phyloP scores from a whole-genome alignment of 2,329 filamentous ascomycete species.

The Rachicladosporium sp. region DNA sequence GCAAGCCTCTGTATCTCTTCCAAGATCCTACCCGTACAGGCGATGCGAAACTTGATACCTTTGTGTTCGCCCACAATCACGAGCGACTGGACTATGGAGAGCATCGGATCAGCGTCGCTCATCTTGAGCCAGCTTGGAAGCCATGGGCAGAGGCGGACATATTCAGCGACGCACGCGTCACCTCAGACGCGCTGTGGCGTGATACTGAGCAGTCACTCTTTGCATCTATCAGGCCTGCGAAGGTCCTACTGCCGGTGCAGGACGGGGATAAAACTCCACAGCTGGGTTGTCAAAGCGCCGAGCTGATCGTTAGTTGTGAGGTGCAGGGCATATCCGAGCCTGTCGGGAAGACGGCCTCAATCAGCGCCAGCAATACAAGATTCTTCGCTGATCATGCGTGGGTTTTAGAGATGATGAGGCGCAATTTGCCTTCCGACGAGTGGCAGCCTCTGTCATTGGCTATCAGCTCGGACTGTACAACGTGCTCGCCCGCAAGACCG shows the following conservation, averaged over 20 bases:
- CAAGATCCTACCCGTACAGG: slow-evolving; percentile 42
- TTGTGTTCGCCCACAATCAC: slow-evolving; percentile 44
- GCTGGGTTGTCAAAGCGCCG: slow-evolving; percentile 1
- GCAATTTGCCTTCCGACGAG: slow-evolving; percentile 7
- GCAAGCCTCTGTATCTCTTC: slow-evolving; percentile 41
- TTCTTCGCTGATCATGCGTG: slow-evolving; percentile 11
- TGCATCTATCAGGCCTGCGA: no score
- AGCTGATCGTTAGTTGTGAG: slow-evolving; percentile 1
- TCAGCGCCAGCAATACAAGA: slow-evolving; percentile 3
- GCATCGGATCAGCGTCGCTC: slow-evolving; percentile 33
- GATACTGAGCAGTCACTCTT: no score
- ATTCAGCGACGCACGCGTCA: no score
- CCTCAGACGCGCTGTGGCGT: no score
- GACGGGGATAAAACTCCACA: not conserved
- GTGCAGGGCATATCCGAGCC: no score
- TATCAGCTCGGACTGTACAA: slow-evolving; percentile 3
- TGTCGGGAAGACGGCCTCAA: no score
- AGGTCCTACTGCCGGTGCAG: no score
- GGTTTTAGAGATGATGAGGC: slow-evolving; percentile 16
- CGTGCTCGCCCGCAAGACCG: slow-evolving; percentile 29
- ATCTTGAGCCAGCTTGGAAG: slow-evolving; percentile 35
- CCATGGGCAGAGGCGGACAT: slow-evolving; percentile 16
- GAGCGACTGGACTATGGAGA: slow-evolving; percentile 35
- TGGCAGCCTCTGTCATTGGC: slow-evolving; percentile 9
- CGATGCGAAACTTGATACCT: slow-evolving; percentile 36